These are phyloP conservation scores for Cercospora beticola DNA, from an alignment of 2,329 filamentous ascomycete species.

Conservation along the genomic window DNA sequence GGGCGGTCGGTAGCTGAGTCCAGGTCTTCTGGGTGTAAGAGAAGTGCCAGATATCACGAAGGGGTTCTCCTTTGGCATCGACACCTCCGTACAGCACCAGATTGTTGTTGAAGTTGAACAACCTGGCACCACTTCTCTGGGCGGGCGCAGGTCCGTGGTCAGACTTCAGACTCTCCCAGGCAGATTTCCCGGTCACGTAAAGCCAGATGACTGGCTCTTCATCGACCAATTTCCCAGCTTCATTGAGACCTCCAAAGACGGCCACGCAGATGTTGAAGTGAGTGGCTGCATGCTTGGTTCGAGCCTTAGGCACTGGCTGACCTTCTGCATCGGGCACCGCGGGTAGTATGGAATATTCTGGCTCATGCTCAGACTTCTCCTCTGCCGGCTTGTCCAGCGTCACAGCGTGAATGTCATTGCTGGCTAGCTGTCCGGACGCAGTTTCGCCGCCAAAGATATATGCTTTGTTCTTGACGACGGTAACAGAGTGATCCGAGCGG, in stretches of 20 bases:
- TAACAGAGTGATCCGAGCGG: constrained; percentile 42
- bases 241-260: constrained; percentile 43
- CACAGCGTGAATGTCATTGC: constrained; percentile 46
- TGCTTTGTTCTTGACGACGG: constrained; percentile 44
- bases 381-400: constrained; percentile 34
- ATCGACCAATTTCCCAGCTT: constrained; percentile 37
- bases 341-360: constrained; percentile 47
- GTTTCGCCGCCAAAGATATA: constrained; percentile 48
- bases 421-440: constrained; percentile 39
- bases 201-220: constrained; percentile 44
- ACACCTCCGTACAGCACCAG: constrained; percentile 35
- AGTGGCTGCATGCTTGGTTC: constrained; percentile 44
- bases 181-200: constrained; percentile 38
- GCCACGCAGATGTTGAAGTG: constrained; percentile 42
- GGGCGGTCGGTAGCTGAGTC: constrained; percentile 34
- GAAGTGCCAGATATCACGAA: constrained; percentile 37
- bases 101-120: constrained; percentile 35
- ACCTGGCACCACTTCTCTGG: constrained; percentile 29
- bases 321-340: constrained; percentile 38
- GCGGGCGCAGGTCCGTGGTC: constrained; percentile 30
- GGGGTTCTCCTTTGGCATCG: constrained; percentile 24
- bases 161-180: constrained; percentile 32
- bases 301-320: constrained; percentile 37
- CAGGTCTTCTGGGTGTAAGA: constrained; percentile 30
- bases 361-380: constrained; percentile 38